These are phyloP conservation scores for Saccharomyces pastorianus DNA, from an alignment of 1,139 yeast genomes.

Conservation along the genomic window DNA sequence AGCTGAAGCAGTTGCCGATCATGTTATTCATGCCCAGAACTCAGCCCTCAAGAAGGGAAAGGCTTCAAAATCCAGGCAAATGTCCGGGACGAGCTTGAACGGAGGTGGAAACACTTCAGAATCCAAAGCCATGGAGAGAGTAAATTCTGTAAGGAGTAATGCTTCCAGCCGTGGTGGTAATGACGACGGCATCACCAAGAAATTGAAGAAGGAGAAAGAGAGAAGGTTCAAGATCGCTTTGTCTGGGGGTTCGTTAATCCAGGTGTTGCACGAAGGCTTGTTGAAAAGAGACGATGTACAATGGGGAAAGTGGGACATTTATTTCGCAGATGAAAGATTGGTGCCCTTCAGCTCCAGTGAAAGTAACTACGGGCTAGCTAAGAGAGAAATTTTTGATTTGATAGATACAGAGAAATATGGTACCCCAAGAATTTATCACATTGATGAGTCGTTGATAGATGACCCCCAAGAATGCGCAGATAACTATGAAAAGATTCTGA, in stretches of 20 bases:
- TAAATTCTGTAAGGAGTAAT: slow-evolving; percentile 12
- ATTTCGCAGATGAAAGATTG: slow-evolving; percentile 92
- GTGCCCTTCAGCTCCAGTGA: slow-evolving; percentile 81
- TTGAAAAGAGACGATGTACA: slow-evolving; percentile 63
- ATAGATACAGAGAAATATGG: slow-evolving; percentile 42
- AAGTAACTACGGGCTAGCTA: slow-evolving; percentile 85
- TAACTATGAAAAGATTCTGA: slow-evolving; percentile 74
- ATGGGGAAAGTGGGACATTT: slow-evolving; percentile 95
- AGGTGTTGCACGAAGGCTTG: slow-evolving; percentile 79
- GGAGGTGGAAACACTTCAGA: slow-evolving; percentile 3
- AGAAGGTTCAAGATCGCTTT: slow-evolving; percentile 78
- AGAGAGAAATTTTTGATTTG: slow-evolving; percentile 68
- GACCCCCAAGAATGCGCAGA: slow-evolving; percentile 96
- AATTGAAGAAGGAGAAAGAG: slow-evolving; percentile 26
- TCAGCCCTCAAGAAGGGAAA: slow-evolving; percentile 26
- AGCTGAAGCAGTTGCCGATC: slow-evolving; percentile 92
- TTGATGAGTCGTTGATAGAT: slow-evolving; percentile 64
- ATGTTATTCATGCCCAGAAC: slow-evolving; percentile 75
- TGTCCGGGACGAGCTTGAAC: slow-evolving; percentile 14
- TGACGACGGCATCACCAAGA: slow-evolving; percentile 6
- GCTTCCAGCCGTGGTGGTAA: slow-evolving; percentile 7
- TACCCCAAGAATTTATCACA: slow-evolving; percentile 70
- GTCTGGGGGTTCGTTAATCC: slow-evolving; percentile 85
- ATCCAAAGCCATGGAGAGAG: slow-evolving; percentile 10
- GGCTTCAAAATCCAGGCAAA: slow-evolving; percentile 13